Conservation (phyloP, 345 rosid species). For the Citrus sp. region DNA sequence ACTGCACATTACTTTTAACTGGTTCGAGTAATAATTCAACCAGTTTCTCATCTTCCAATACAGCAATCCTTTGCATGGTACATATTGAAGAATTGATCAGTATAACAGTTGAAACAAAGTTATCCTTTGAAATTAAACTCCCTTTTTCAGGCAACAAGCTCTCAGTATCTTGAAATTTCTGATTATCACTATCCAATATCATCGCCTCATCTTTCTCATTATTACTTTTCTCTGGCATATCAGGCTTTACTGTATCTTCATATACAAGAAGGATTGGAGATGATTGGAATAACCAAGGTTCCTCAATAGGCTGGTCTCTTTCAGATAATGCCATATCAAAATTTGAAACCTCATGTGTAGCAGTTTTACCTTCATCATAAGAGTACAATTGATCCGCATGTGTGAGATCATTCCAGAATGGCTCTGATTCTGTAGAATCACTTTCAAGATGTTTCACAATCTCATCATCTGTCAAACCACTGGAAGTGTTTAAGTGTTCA, state of each 20-base stretch:
- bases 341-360: constrained; percentile 23
- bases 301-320: constrained; percentile 78
- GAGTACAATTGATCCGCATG: constrained; percentile 30
- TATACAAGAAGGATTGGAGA: constrained; percentile 23
- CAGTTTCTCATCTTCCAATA: constrained; percentile 79
- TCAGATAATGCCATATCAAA: constrained; percentile 33
- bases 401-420: constrained; percentile 32
- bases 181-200: constrained; percentile 24
- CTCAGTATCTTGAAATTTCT: constrained; percentile 36
- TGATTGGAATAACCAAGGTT: constrained; percentile 73
- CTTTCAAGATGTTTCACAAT: constrained; percentile 23
- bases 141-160: constrained; percentile 47
- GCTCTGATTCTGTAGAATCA: constrained; percentile 27
- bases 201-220: constrained; percentile 27
- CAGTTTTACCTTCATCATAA: constrained; percentile 28
- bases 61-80: constrained; percentile 95
- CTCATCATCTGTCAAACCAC: constrained; percentile 86
- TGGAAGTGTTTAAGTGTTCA: constrained; percentile 92
- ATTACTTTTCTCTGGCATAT: constrained; percentile 24
- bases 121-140: constrained; percentile 34
- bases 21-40: constrained; percentile 93
- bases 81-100: constrained; percentile 88
- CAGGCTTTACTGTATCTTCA: constrained; percentile 26
- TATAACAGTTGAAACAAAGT: constrained; percentile 55
- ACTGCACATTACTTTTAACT: constrained; percentile 80